These are phyloP conservation scores for Aphanomyces astaci DNA, from an alignment of 352 stramenopile species.

Conservation along the genomic window DNA sequence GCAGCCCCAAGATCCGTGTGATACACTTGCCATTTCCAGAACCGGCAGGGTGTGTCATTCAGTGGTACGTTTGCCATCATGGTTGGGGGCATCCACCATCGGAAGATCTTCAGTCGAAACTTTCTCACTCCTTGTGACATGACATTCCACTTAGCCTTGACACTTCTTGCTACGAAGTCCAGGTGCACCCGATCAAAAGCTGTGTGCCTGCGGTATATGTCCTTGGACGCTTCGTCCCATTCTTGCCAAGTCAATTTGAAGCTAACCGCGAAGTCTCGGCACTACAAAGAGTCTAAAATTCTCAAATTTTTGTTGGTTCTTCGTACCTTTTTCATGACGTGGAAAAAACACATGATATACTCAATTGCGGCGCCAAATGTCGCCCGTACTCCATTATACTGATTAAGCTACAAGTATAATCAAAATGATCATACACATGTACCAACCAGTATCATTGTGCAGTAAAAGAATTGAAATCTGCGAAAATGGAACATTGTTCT, in stretches of 20 bases:
- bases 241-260: background rate
- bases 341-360: constrained; percentile 6
- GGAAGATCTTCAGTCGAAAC: background rate
- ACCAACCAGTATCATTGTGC: too few relatives aligned
- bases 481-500: too few relatives aligned
- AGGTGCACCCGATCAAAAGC: background rate
- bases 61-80: background rate
- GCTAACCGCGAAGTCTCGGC: background rate
- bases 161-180: background rate
- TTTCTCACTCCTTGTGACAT: background rate
- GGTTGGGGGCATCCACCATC: background rate
- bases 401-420: too few relatives aligned
- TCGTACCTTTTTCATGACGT: background rate
- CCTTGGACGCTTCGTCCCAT: background rate
- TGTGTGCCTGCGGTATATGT: background rate
- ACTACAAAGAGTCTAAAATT: background rate
- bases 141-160: background rate
- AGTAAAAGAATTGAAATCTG: too few relatives aligned
- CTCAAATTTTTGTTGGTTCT: background rate
- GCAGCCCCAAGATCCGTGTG: too few relatives aligned
- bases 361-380: background rate
- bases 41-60: background rate
- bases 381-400: background rate
- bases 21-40: background rate
- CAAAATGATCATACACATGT: too few relatives aligned